These are phyloP conservation scores for Pseudonitzschia multiseries DNA, from an alignment of 108 stramenopile genomes.

Conservation along the genomic window DNA sequence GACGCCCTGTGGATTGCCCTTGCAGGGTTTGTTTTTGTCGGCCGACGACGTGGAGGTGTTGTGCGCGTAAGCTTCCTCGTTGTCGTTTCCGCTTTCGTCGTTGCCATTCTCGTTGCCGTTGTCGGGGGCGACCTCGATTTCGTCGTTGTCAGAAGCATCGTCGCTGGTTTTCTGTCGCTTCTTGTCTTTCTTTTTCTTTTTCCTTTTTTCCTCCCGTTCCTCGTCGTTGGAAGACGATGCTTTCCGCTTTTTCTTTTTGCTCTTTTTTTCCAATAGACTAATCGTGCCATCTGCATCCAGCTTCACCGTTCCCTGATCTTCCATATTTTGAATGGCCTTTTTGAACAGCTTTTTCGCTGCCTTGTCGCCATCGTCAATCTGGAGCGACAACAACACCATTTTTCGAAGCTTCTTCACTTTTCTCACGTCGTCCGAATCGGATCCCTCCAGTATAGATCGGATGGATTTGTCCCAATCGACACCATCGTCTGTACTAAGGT, in stretches of 20 bases:
- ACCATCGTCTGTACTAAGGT: not conserved
- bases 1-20: constrained; percentile 79
- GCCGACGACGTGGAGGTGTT: constrained; percentile 17
- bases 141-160: constrained; percentile 4
- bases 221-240: constrained; percentile 5
- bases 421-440: constrained; percentile 19
- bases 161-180: constrained; percentile 31
- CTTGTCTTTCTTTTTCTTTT: constrained; percentile 28
- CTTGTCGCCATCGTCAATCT: constrained; percentile 71
- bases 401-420: constrained; percentile 59
- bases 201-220: not conserved
- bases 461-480: constrained; percentile 41
- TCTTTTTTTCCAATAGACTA: constrained; percentile 38
- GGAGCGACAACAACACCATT: constrained; percentile 46
- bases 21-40: constrained; percentile 74
- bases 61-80: constrained; percentile 26
- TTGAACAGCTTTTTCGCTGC: constrained; percentile 82
- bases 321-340: constrained; percentile 56
- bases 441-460: constrained; percentile 22
- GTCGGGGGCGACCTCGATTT: too few relatives aligned
- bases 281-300: constrained; percentile 70
- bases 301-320: constrained; percentile 52
- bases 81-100: constrained; percentile 20
- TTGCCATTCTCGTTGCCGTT: constrained; percentile 16
- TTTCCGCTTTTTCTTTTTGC: constrained; percentile 21